Percentiles rank a stretch among this genome's conserved stretches.
Evolutionary conservation across 179 eudicot species (phyloP).

Genomic region (Heliamphora pulchella): DNA sequence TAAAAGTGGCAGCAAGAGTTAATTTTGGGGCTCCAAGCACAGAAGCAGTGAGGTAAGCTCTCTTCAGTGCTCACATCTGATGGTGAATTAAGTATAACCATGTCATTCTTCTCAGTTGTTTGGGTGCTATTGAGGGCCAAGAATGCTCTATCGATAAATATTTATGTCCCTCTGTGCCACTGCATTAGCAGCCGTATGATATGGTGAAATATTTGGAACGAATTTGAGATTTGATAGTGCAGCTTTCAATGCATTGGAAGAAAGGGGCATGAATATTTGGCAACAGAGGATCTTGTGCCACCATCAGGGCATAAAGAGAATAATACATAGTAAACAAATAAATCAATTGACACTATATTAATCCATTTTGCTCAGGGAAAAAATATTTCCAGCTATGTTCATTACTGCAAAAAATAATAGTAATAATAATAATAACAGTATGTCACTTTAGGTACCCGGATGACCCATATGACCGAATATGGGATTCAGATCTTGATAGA

Average conservation of each 20-base stretch:
- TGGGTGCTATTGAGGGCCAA: background rate
- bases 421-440: background rate
- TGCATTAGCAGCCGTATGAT: too few relatives aligned
- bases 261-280: too few relatives aligned
- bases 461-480: conserved; percentile 94
- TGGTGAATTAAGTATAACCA: background rate
- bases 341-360: background rate
- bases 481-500: conserved; percentile 90
- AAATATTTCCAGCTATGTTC: background rate
- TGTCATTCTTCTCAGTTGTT: background rate
- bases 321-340: background rate
- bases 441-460: conserved; percentile 73
- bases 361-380: background rate
- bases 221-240: too few relatives aligned
- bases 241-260: too few relatives aligned
- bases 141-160: too few relatives aligned
- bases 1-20: conserved; percentile 75
- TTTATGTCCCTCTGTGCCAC: too few relatives aligned
- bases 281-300: too few relatives aligned
- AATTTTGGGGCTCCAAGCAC: conserved; percentile 74
- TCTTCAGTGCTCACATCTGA: background rate
- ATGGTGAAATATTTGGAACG: too few relatives aligned
- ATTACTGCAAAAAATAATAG: background rate
- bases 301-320: background rate
- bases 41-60: conserved; percentile 61